Evolutionary conservation across 805 yeast genomes (phyloP), one percentile per base, ranked within the genome.

Genomic region (Cyberlindnera misumaiensis): DNA sequence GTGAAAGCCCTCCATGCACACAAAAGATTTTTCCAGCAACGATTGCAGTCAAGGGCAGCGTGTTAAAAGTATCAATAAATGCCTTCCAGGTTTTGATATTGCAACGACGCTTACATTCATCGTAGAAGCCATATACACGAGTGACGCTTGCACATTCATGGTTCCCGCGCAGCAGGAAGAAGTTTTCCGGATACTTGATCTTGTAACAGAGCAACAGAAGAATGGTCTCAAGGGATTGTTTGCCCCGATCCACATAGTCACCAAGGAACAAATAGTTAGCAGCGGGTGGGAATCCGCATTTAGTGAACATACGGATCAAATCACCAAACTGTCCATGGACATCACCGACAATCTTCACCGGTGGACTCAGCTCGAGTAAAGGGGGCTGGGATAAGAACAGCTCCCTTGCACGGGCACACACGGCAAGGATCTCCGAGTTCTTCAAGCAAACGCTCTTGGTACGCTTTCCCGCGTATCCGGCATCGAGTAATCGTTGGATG

Each of bases 271-370:
- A 58, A 52, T 82, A 84, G 51, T 80, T 73, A 0, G 81, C 70
- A 34, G 64, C 61, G 1, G 95, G 95, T 48, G 88, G 80, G 48
- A 82, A 86, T 10, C 97, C 97, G 28, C 95, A 85, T 5, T 87
- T 80, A 45, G 79, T 72, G 58, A 89, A 88, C 34, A 90, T 64
- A 10, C 95, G 85, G 38, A 88, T 60, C 36, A 90, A 60, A 55
- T 90, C 98, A 55, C 90, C 97, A 29, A 90, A 68, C 60, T 90
- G 98, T 1, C 98, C 98, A 58, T 90, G 98, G 16, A 90, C 88
- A 56, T 90, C 98, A 20, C 37, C 37, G 60, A 97, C 89, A 16
- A 90, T 79, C 17, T 95, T 87, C 38, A 90, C 90, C 1, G 97
- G 97, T 3, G 97, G 66, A 30, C 66, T 76, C 44, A 90, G 68